These are phyloP conservation scores for Haplosporangium sp. DNA, from an alignment of 371 early-diverging fungal genomes.

Conservation along the genomic window DNA sequence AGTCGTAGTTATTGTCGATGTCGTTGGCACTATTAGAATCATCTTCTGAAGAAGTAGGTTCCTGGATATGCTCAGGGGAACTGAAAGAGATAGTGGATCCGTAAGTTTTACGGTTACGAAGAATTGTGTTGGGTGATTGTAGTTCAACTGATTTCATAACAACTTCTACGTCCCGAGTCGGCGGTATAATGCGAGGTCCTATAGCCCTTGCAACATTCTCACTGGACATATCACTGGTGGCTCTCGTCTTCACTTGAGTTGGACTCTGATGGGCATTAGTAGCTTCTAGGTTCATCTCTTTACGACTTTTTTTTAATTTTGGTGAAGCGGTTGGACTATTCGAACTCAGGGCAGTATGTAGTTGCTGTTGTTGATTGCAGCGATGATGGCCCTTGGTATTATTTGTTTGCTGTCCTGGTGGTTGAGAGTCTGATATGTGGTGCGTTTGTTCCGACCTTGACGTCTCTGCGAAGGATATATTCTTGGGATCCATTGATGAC, in stretches of 20 bases:
- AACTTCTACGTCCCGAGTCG: conserved; percentile 11
- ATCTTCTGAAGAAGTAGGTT: neutral
- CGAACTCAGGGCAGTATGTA: neutral
- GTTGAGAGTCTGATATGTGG: neutral
- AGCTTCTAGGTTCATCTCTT: neutral
- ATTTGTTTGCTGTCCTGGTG: neutral
- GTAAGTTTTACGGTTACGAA: conserved; percentile 27
- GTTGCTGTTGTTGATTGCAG: neutral
- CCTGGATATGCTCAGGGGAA: neutral
- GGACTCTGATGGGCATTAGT: neutral
- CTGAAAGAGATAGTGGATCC: conserved; percentile 4
- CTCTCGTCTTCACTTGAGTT: neutral
- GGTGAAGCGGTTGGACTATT: neutral
- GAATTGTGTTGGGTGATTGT: conserved; percentile 16
- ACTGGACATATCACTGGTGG: neutral
- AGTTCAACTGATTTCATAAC: conserved; percentile 36
- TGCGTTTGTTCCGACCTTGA: neutral
- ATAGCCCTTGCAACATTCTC: neutral
- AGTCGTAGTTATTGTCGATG: neutral
- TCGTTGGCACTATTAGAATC: neutral
- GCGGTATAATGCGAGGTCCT: neutral
- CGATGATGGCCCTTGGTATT: neutral
- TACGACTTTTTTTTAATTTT: neutral
- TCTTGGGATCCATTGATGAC: neutral
- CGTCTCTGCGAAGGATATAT: neutral